Evolutionary conservation across 1,139 yeast species (phyloP).

Genomic region (Yamadazyma triangularis): DNA sequence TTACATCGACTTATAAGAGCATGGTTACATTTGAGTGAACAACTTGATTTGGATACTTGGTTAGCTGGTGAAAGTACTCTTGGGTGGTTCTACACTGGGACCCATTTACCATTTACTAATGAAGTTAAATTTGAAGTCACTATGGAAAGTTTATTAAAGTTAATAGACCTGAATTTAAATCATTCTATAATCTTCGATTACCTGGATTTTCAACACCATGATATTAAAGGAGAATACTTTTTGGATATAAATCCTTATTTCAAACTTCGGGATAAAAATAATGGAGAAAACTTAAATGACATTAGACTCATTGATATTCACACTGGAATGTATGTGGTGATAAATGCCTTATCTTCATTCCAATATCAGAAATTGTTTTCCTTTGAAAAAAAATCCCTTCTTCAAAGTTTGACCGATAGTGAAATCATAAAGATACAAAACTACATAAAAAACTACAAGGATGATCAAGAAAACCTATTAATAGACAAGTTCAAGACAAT

Average conservation of each 20-base stretch:
- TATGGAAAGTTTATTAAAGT: slow-evolving; percentile 34
- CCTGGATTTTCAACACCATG: slow-evolving; percentile 8
- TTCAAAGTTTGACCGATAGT: slow-evolving; percentile 11
- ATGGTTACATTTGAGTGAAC: slow-evolving; percentile 28
- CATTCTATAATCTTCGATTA: slow-evolving; percentile 37
- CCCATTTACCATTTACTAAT: slow-evolving; percentile 49
- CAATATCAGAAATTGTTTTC: slow-evolving; percentile 11
- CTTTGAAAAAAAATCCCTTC: slow-evolving; percentile 9
- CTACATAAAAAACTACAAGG: slow-evolving; percentile 7
- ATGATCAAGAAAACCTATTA: slow-evolving; percentile 8
- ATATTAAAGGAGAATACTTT: slow-evolving; percentile 28
- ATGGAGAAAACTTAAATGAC: slow-evolving; percentile 61
- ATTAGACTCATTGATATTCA: slow-evolving; percentile 76
- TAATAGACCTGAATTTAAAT: slow-evolving; percentile 32
- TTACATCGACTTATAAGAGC: slow-evolving; percentile 25
- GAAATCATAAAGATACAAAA: slow-evolving; percentile 8
- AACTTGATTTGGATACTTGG: slow-evolving; percentile 32
- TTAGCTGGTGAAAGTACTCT: slow-evolving; percentile 47
- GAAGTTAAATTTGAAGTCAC: slow-evolving; percentile 53
- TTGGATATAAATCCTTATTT: slow-evolving; percentile 38
- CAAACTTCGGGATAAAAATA: slow-evolving; percentile 29
- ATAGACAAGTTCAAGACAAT: slow-evolving; percentile 4
- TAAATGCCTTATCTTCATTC: slow-evolving; percentile 42
- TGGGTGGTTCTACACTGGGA: slow-evolving; percentile 53
- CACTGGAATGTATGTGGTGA: slow-evolving; percentile 70